phyloP scores from a whole-genome alignment of 768 basidiomycete species.

The Postia placenta region DNA sequence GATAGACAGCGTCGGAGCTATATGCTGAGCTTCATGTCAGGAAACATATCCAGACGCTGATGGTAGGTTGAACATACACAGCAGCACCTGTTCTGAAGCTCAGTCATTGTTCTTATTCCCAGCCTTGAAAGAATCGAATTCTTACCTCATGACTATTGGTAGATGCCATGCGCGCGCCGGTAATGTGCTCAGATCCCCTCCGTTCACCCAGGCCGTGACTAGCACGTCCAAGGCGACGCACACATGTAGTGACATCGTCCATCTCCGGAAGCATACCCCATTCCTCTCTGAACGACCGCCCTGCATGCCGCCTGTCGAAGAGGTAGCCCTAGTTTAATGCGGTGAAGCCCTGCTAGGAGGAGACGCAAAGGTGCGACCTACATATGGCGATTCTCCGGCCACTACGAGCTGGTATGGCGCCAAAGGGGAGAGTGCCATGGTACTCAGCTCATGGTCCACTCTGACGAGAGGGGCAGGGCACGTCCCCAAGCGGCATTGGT shows the following conservation, averaged over 20 bases:
- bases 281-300: slow-evolving; percentile 53
- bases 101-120: too few species aligned
- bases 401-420: slow-evolving; percentile 84
- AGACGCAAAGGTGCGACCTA: slow-evolving; percentile 30
- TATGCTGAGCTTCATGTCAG: slow-evolving; percentile 44
- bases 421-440: slow-evolving; percentile 69
- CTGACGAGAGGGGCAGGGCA: slow-evolving; percentile 73
- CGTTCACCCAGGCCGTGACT: slow-evolving; percentile 28
- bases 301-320: slow-evolving; percentile 74
- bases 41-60: not conserved
- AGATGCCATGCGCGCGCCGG: slow-evolving; percentile 66
- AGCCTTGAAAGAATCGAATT: not conserved
- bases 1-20: slow-evolving; percentile 63
- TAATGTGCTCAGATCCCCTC: slow-evolving; percentile 54
- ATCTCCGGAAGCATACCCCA: slow-evolving; percentile 58
- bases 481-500: slow-evolving; percentile 48
- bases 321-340: slow-evolving; percentile 56
- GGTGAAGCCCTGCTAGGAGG: slow-evolving; percentile 6
- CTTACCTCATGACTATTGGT: slow-evolving; percentile 72
- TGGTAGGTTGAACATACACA: slow-evolving; percentile 39
- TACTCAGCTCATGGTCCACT: slow-evolving; percentile 60
- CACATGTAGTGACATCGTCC: slow-evolving; percentile 64
- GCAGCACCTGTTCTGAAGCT: slow-evolving; percentile 48
- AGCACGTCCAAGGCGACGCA: slow-evolving; percentile 67
- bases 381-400: slow-evolving; percentile 73